Base-by-base conservation (phyloP, 371 early-diverging fungal genomes). In the Mitosporidium daphniae region DNA sequence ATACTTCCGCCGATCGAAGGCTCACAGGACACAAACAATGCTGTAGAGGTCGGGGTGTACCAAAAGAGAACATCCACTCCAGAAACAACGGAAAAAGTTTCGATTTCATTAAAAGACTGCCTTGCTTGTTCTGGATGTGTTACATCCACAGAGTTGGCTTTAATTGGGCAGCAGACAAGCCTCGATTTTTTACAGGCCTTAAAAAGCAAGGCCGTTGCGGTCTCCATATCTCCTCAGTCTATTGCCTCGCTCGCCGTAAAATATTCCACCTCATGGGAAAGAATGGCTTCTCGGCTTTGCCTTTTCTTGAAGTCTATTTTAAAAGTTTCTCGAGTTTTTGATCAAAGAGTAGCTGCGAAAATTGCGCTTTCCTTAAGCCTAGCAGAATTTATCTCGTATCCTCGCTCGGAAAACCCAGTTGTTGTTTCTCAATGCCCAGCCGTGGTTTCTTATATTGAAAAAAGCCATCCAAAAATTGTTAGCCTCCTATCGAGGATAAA, bases 361-460 rank as follows among this genome's bases (percentile, higher is more conserved):
- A n/a, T n/a, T n/a, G n/a, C n/a, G n/a, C n/a, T n/a, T n/a, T n/a
- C n/a, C n/a, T n/a, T n/a, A n/a, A n/a, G n/a, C n/a, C n/a, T n/a
- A n/a, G n/a, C n/a, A n/a, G n/a, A n/a, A n/a, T n/a, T n/a, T n/a
- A n/a, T n/a, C n/a, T n/a, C n/a, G n/a, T n/a, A n/a, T n/a, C n/a
- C n/a, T n/a, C n/a, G 9, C 9, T 5, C 6, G 7, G 4, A 4
- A 9, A 6, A 4, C 4, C 24, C 24, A 7, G 5, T 23, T 10
- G 9, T 23, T 23, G 24, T 23, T 9, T 6, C 24, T 23, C 4
- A 10, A 7, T 23, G 24, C 14, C 24, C 21, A 20, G 80, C 77
- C 1, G 80, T 77, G 77, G 70, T 89, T 6, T 89, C 84, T 44
- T 84, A 82, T 36, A 78, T 78, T n/a, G 91, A 89, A 48, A 89